phyloP scores from a whole-genome alignment of 768 basidiomycete species.

The Dictyophora rubrovolvata region DNA sequence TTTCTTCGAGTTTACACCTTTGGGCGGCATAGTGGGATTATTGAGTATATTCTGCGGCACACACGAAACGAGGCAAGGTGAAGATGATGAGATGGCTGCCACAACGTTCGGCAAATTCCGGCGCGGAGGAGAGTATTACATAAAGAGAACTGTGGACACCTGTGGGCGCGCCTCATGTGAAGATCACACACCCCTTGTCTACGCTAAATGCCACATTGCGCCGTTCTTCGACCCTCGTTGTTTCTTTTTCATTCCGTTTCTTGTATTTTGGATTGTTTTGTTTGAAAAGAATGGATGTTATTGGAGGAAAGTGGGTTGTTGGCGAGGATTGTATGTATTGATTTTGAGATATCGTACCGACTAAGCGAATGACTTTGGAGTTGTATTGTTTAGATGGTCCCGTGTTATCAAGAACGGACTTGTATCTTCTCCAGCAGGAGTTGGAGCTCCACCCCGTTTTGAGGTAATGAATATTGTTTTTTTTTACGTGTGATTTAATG shows the following conservation, averaged over 20 bases:
- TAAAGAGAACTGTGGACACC: neutral
- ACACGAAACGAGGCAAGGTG: neutral
- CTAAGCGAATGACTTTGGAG: neutral
- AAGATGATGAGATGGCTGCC: neutral
- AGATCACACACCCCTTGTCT: neutral
- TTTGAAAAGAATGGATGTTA: neutral
- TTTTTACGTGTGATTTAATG: neutral
- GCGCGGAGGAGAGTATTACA: neutral
- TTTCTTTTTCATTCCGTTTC: neutral
- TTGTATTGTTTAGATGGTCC: slow-evolving; percentile 50
- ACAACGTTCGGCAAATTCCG: neutral
- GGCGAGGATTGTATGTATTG: slow-evolving; percentile 1
- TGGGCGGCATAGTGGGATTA: slow-evolving; percentile 58
- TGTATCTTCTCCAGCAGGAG: slow-evolving; percentile 64
- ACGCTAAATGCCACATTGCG: neutral
- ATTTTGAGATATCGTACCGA: neutral
- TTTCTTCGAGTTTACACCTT: slow-evolving; percentile 86
- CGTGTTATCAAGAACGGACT: slow-evolving; percentile 67
- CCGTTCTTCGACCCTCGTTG: neutral
- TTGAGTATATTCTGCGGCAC: neutral
- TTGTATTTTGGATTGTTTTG: neutral
- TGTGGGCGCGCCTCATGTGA: slow-evolving; percentile 7
- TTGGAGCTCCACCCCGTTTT: slow-evolving; percentile 71
- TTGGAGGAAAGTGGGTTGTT: slow-evolving; percentile 2
- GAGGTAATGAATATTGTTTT: slow-evolving; percentile 20